Conservation (phyloP, 2,329 filamentous ascomycete species). For the Plenodomus biglobosus region DNA sequence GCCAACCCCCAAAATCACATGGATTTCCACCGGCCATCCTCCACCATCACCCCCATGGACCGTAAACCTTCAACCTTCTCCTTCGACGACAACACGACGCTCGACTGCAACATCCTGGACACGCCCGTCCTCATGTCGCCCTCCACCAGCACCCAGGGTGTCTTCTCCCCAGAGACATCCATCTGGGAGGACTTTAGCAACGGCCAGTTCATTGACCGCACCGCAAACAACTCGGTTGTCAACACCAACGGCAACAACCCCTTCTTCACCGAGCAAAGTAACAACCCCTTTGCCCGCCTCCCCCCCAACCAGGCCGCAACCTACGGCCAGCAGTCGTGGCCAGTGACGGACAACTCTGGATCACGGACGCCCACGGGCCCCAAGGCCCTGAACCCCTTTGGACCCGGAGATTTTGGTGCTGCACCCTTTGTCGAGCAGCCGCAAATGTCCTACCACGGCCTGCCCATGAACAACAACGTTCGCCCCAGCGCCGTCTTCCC, state of each 20-base stretch:
- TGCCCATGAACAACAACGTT: conserved; percentile 45
- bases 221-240: conserved; percentile 42
- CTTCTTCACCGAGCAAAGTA: conserved; percentile 53
- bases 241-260: conserved; percentile 50
- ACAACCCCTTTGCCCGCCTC: conserved; percentile 66
- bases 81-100: conserved; percentile 57
- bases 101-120: conserved; percentile 50
- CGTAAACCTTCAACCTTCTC: conserved; percentile 43
- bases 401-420: conserved; percentile 53
- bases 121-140: conserved; percentile 52
- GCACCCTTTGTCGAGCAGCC: conserved; percentile 48
- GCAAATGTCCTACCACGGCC: conserved; percentile 43
- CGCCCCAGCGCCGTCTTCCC: conserved; percentile 55
- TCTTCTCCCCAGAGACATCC: conserved; percentile 56
- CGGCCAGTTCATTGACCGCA: conserved; percentile 44
- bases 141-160: conserved; percentile 51
- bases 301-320: conserved; percentile 51
- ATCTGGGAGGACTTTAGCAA: conserved; percentile 51
- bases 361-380: conserved; percentile 73
- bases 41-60: conserved; percentile 40
- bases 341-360: conserved; percentile 63
- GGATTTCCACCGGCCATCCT: conserved; percentile 44
- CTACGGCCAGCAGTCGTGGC: conserved; percentile 61
- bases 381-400: conserved; percentile 70
- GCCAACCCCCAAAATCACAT: conserved; percentile 31